Base-by-base conservation (phyloP, 75 land plant species). In the Chamaecyparis obtusa region DNA sequence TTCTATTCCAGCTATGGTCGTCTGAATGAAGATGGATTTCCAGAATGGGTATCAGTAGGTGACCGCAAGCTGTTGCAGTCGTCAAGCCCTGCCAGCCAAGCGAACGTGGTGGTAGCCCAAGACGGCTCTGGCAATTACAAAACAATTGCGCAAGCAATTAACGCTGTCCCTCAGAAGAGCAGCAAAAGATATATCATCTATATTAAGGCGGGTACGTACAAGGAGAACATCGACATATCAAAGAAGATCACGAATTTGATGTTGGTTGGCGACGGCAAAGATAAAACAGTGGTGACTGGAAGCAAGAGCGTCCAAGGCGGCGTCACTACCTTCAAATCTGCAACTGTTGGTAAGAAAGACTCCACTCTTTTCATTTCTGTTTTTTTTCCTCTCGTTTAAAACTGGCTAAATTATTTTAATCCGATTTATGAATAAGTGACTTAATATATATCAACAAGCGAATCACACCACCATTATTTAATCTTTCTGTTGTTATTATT, bases 91-190 rank as follows among this genome's bases (percentile, higher is more conserved):
- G 64, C 85, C 15, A 51, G 41, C 49, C 48, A 87, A 30, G 91
- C 87, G 16, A 46, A 89, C 27, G 82, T 76, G 0, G 90, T 89
- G 48, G 92, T 91, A 14, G 92, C 92, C 9, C n/a, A 83, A 57
- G 92, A 91, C 32, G 89, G 91, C 6, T 77, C 79, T 30, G 92
- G 91, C 27, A n/a, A 89, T 37, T 90, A 33, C 87, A 85, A 54
- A 11, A 37, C 79, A 14, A 88, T 27, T 32, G 77, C 37, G 10
- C 36, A 74, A 74, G 57, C 35, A 21, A 24, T 81, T 0, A 81
- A 21, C 46, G 49, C 30, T 27, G 83, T 3, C 2, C 83, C 83
- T 41, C 44, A 81, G 83, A 21, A 44, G 16, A 81, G 48, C 48
- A 81, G 27, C 9, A 78, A 35, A 24, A n/a, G 72, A 15, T 88